Evolutionary conservation across 768 basidiomycete genomes (phyloP).

Genomic region (Tricholoma matsutake): DNA sequence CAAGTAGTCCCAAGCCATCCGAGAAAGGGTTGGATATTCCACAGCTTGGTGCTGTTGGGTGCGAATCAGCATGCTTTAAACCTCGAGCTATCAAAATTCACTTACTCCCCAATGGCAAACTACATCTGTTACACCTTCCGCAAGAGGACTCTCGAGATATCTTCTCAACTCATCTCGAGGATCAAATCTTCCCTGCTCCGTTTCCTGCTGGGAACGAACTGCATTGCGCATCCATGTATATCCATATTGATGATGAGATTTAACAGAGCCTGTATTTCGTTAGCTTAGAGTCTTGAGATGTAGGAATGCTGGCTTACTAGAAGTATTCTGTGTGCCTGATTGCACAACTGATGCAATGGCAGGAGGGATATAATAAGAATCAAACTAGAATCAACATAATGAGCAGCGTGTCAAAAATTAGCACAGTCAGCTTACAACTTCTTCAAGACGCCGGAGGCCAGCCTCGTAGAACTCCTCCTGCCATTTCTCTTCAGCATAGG

Average conservation of each 20-base stretch:
- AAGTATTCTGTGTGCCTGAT: background rate
- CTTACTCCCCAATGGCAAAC: slow-evolving; percentile 2
- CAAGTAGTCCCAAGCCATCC: no score
- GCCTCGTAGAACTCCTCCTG: slow-evolving; percentile 4
- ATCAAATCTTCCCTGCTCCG: background rate
- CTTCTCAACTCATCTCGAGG: background rate
- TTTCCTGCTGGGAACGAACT: background rate
- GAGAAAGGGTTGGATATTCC: no score
- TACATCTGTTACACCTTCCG: background rate
- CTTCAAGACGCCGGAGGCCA: background rate
- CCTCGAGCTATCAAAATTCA: background rate
- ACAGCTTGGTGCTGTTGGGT: background rate
- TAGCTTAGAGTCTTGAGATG: background rate
- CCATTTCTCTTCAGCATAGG: slow-evolving; percentile 12
- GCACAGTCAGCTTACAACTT: background rate
- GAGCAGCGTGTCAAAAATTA: background rate
- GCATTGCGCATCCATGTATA: slow-evolving; percentile 20
- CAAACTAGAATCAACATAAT: background rate
- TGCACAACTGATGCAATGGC: background rate
- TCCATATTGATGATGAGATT: slow-evolving; percentile 2
- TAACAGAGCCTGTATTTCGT: background rate
- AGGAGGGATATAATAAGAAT: slow-evolving; percentile 1
- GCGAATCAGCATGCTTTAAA: background rate
- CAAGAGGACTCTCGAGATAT: background rate
- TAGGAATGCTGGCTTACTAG: background rate